Conservation (phyloP, 2,329 filamentous ascomycete species). For the Apiospora sp. region DNA sequence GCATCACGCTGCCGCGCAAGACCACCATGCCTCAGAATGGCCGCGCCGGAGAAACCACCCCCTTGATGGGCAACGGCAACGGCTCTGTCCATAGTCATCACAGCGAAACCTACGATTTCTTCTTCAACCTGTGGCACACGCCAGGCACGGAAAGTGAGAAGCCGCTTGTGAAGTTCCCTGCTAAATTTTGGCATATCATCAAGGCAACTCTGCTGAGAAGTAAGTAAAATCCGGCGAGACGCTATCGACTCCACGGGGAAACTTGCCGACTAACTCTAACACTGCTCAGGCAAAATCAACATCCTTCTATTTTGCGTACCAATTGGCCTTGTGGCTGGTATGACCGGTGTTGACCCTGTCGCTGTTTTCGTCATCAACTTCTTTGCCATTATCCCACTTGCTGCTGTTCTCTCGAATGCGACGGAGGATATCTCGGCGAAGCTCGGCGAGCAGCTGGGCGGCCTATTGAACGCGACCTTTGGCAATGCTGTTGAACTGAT, state of each 20-base stretch:
- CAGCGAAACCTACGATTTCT: conserved; percentile 46
- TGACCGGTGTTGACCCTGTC: conserved; percentile 68
- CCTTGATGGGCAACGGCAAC: conserved; percentile 35
- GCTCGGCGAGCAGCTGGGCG: conserved; percentile 77
- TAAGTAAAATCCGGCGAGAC: conserved; percentile 46
- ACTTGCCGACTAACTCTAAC: conserved; percentile 27
- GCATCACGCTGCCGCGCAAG: conserved; percentile 7
- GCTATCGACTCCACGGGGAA: not conserved
- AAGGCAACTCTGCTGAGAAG: conserved; percentile 68
- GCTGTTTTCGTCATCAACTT: conserved; percentile 81
- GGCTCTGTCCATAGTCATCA: not conserved
- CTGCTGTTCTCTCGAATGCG: conserved; percentile 77
- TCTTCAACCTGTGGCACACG: conserved; percentile 58
- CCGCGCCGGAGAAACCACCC: conserved; percentile 37
- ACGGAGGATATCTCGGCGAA: conserved; percentile 79
- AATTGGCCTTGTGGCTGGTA: conserved; percentile 73
- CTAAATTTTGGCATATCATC: conserved; percentile 61
- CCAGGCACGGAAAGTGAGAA: conserved; percentile 61
- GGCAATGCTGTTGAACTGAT: conserved; percentile 84
- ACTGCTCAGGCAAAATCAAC: conserved; percentile 65
- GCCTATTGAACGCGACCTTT: conserved; percentile 78
- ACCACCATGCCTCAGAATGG: conserved; percentile 34
- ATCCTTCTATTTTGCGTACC: conserved; percentile 78
- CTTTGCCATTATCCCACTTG: conserved; percentile 80
- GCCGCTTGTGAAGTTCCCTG: conserved; percentile 52